Base-by-base conservation (phyloP, 768 basidiomycete genomes). In the Hericium rajendrae region DNA sequence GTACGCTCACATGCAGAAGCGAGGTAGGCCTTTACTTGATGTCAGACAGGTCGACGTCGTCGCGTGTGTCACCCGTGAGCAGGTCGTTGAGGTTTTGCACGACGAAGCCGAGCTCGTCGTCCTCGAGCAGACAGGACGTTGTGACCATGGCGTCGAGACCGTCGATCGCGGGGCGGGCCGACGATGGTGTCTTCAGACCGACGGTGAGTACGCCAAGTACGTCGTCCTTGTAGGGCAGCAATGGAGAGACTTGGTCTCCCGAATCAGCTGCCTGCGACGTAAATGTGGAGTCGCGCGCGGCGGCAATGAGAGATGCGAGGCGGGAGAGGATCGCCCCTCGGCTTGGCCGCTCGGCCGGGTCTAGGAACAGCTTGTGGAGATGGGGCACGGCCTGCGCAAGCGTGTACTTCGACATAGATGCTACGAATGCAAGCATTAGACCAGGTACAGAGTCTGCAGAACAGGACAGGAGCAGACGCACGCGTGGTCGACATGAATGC, bases 401-500 rank as follows among this genome's bases (percentile, higher is more conserved):
- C 0, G 84, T 85, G 69, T 81, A 88, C 40, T 73, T 75, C 8
- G 85, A 82, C 22, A 90, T 78, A 10, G 82, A 79, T 2, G 85
- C 93, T 94, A 61, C 6, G 13, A 22, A 32, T 55, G 51, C 24
- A 10, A 55, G 32, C 38, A 40, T 57, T 26, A 57, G 43, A 20
- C n/a, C 24, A 3, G 18, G 40, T 22, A 6, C 38, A 32, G 32
- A 32, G 32, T 32, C 32, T 22, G 4, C 38, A 32, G 32, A 32
- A 8, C 1, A 51, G 50, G 8, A 46, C 43, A 46, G 16, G 43
- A 50, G 28, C 59, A 8, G 0, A 79, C 88, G 51, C 66, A 94
- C 94, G 79, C 8, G 90, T 88, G 12, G 86, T 86, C n/a, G 78
- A 72, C 69, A 91, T 78, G 62, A 93, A 81, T 2, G 83, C 80